These are phyloP conservation scores for Vitis riparia DNA, from an alignment of 164 flowering plant species.

Conservation along the genomic window DNA sequence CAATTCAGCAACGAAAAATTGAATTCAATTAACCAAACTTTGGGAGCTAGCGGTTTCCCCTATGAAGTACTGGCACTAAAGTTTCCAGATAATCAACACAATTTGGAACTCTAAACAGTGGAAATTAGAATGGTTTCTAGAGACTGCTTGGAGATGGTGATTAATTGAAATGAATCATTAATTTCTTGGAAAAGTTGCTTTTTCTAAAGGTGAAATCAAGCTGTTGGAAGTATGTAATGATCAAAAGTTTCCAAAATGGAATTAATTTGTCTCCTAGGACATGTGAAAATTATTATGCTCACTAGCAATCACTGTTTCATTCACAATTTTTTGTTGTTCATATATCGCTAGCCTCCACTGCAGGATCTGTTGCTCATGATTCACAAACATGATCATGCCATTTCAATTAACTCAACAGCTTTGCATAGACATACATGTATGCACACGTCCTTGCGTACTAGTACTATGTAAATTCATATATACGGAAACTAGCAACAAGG, in stretches of 20 bases:
- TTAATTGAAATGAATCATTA: neutral
- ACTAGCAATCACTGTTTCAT: constrained; percentile 17
- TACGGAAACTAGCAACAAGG: too few species aligned
- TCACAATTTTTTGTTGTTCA: neutral
- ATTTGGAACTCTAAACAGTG: too few species aligned
- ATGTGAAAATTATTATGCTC: constrained; percentile 9
- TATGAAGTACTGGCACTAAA: too few species aligned
- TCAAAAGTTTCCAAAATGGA: constrained; percentile 10
- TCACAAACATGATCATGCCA: neutral
- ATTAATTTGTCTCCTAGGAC: neutral
- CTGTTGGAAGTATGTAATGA: constrained; percentile 15
- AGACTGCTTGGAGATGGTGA: too few species aligned
- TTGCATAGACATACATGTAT: neutral
- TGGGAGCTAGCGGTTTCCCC: too few species aligned
- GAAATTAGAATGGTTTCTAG: too few species aligned
- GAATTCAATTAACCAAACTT: too few species aligned
- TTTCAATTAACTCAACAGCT: neutral
- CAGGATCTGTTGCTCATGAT: constrained; percentile 3
- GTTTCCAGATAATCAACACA: too few species aligned
- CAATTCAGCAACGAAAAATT: too few species aligned
- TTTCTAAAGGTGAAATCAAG: constrained; percentile 14
- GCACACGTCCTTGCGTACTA: too few species aligned
- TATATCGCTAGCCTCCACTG: constrained; percentile 5
- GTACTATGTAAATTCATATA: too few species aligned
- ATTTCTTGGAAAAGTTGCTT: constrained; percentile 3